Percentiles rank a stretch among this genome's conserved stretches.
These are phyloP conservation scores for Pelargonium citronellum DNA, from an alignment of 441 rosid species.

Conservation along the genomic window DNA sequence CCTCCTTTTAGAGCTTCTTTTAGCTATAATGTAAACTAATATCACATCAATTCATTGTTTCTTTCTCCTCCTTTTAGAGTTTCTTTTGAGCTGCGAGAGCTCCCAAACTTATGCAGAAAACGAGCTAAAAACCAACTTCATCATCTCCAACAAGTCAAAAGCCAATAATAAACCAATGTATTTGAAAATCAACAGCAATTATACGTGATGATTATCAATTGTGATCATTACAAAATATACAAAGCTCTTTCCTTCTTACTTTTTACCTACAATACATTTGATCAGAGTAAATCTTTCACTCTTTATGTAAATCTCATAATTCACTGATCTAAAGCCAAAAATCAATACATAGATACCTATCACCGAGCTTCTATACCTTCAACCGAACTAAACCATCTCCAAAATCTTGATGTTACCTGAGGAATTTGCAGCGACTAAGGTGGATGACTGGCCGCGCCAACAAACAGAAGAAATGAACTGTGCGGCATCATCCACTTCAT, in stretches of 20 bases:
- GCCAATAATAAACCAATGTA: neutral
- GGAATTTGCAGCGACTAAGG: constrained; percentile 89
- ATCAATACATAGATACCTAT: constrained; percentile 5
- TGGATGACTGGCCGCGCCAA: constrained; percentile 84
- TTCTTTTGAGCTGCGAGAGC: too few relatives aligned
- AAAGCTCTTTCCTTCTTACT: neutral
- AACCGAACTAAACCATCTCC: constrained; percentile 59
- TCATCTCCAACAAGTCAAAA: neutral
- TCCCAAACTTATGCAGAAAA: too few relatives aligned
- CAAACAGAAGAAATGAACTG: constrained; percentile 90
- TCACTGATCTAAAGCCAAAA: constrained; percentile 23
- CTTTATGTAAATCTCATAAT: constrained; percentile 18
- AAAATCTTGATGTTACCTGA: constrained; percentile 86
- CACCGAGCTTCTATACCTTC: constrained; percentile 17
- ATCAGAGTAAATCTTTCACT: constrained; percentile 19
- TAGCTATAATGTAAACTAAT: too few relatives aligned
- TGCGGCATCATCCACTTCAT: constrained; percentile 55
- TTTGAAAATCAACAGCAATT: neutral
- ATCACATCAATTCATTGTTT: too few relatives aligned
- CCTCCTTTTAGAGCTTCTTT: too few relatives aligned
- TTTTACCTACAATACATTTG: constrained; percentile 30
- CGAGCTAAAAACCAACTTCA: too few relatives aligned
- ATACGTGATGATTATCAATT: constrained; percentile 17
- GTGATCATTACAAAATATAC: constrained; percentile 25
- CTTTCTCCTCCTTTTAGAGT: too few relatives aligned